Conservation (phyloP, 306 rosid species). For the Cicer judaicum region DNA sequence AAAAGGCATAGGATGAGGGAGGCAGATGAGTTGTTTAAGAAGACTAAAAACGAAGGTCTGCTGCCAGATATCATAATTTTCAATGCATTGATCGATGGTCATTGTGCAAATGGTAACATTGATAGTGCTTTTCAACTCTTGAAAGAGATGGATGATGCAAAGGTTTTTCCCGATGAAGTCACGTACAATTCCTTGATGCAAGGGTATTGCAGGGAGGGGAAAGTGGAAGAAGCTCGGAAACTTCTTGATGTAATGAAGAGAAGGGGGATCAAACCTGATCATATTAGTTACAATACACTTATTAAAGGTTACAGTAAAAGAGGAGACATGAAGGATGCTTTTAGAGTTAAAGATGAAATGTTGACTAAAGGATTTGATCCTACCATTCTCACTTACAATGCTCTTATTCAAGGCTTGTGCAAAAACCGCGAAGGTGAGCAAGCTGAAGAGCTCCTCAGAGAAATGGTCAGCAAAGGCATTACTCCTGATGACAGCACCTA, state of each 20-base stretch:
- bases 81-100: constrained; percentile 86
- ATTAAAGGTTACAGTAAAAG: constrained; percentile 83
- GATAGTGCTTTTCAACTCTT: constrained; percentile 66
- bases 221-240: constrained; percentile 83
- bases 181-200: constrained; percentile 91
- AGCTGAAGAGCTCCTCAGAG: constrained; percentile 86
- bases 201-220: constrained; percentile 78
- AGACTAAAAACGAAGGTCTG: constrained; percentile 58
- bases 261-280: constrained; percentile 82
- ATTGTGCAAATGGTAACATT: constrained; percentile 65
- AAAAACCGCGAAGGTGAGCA: constrained; percentile 70
- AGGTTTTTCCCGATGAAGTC: constrained; percentile 75
- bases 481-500: constrained; percentile 81
- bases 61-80: constrained; percentile 72
- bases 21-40: constrained; percentile 71
- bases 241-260: constrained; percentile 82
- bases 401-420: constrained; percentile 78
- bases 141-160: constrained; percentile 73
- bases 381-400: constrained; percentile 84
- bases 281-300: constrained; percentile 81
- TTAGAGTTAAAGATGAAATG: constrained; percentile 82
- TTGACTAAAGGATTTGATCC: constrained; percentile 78
- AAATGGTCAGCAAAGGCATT: constrained; percentile 79
- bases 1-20: constrained; percentile 70
- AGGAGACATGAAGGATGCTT: constrained; percentile 80